Evolutionary conservation across 2,329 filamentous ascomycete genomes (phyloP).

Genomic region (Botrytis tulipae): DNA sequence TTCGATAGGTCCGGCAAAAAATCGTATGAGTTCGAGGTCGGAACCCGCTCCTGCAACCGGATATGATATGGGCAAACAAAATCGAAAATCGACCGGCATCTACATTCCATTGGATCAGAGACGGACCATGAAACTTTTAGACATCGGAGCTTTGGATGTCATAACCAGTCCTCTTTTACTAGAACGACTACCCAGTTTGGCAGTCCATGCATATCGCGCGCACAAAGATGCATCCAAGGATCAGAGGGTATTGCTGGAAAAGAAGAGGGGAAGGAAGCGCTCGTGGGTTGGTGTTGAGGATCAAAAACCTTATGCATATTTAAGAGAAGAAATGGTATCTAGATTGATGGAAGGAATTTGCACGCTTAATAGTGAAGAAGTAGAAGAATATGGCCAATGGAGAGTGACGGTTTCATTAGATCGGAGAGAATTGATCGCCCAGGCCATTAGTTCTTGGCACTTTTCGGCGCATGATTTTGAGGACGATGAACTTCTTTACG

Average conservation of each 20-base stretch:
- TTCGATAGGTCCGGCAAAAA: conserved; percentile 24
- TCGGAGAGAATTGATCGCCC: conserved; percentile 63
- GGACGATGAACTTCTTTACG: conserved; percentile 87
- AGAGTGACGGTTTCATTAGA: conserved; percentile 66
- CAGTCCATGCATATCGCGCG: conserved; percentile 79
- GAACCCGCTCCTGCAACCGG: conserved; percentile 24
- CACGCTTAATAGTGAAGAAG: conserved; percentile 59
- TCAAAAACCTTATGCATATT: conserved; percentile 81
- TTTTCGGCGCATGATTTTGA: conserved; percentile 88
- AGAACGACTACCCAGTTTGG: conserved; percentile 71
- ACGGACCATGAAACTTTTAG: conserved; percentile 69
- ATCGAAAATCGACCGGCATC: conserved; percentile 29
- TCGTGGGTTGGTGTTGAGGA: conserved; percentile 91
- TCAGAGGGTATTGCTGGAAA: conserved; percentile 67
- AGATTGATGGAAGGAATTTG: conserved; percentile 88
- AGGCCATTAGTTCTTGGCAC: conserved; percentile 70
- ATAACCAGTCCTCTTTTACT: conserved; percentile 74
- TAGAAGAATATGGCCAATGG: conserved; percentile 59
- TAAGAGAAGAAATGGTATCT: conserved; percentile 91
- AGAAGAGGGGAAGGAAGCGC: conserved; percentile 74
- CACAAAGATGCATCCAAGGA: conserved; percentile 74
- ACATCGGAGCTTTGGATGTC: conserved; percentile 84
- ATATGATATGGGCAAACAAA: conserved; percentile 1
- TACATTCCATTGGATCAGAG: conserved; percentile 45
- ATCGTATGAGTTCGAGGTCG: conserved; percentile 26